A percentile compares a stretch with the other conserved stretches of the same genome.
These are phyloP conservation scores for Ehretia macrophylla DNA, from an alignment of 257 asterid species.

Conservation along the genomic window DNA sequence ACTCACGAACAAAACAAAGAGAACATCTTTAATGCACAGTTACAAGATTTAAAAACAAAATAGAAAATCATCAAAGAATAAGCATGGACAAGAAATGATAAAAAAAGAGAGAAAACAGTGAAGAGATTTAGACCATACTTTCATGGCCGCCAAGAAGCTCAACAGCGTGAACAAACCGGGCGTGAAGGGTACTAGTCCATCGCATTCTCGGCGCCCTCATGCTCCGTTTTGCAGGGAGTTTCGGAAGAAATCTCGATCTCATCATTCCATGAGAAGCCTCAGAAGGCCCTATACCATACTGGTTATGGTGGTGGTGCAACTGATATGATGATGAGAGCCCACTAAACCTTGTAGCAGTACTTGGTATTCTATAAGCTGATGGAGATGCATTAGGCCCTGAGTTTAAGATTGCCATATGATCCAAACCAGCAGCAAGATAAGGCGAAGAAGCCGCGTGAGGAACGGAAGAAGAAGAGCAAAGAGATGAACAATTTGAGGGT, in stretches of 20 bases:
- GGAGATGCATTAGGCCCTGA: conserved; percentile 1
- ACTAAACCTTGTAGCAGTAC: neutral
- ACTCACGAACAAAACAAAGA: conserved; percentile 4
- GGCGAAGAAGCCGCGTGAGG: conserved; percentile 4
- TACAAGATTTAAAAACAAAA: too few species aligned
- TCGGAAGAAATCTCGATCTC: conserved; percentile 72
- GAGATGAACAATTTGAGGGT: neutral
- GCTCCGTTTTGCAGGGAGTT: conserved; percentile 62
- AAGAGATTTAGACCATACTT: conserved; percentile 42
- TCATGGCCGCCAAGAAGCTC: conserved; percentile 99
- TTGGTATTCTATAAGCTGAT: conserved; percentile 21
- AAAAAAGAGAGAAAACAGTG: too few species aligned
- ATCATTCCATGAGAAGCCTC: conserved; percentile 45
- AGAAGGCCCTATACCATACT: conserved; percentile 20
- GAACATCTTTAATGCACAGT: neutral
- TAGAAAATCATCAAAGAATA: too few species aligned
- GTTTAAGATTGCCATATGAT: conserved; percentile 29
- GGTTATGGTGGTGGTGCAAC: conserved; percentile 12
- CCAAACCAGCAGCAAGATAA: conserved; percentile 21
- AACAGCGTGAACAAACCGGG: conserved; percentile 93
- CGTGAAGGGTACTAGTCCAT: conserved; percentile 89
- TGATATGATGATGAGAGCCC: conserved; percentile 36
- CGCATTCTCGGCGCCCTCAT: conserved; percentile 95
- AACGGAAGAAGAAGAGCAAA: neutral
- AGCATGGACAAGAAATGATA: too few species aligned